Evolutionary conservation across 2,329 filamentous ascomycete species (phyloP), one percentile per base, ranked within the genome.

Genomic region (Aspergillus luchuensis): DNA sequence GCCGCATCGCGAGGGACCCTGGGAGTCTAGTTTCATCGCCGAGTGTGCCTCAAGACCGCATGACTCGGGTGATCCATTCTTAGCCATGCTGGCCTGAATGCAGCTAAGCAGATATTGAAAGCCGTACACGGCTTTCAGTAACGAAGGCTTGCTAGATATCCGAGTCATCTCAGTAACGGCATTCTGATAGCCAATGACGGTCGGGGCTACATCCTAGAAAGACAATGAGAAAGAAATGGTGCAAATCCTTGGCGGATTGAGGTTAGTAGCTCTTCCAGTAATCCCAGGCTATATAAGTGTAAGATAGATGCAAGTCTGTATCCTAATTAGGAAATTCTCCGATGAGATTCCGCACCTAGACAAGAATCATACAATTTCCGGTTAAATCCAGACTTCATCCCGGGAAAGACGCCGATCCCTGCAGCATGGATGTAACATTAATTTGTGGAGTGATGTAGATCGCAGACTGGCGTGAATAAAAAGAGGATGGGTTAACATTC

Each of bases 1-100:
- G 61, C 72, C 70, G 8, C 75, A 75, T 59, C 71, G 70, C 47
- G 75, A 76, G 61, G 73, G 74, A 10, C 64, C 71, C 7, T 75
- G 71, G 71, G 72, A 76, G 58, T 75, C 75, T 11, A 69, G 67
- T 13, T 11, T 19, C 4, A 45, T 45, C 6, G 41, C 41, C 2
- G 41, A 45, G 4, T 45, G 19, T 23, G 41, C 41, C 23, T 45
- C 41, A 13, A 21, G 41, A 13, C 4, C 41, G 6, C 23, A 1
- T 3, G 19, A 21, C 8, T 19, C 10, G 17, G 19, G 4, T 3
- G 41, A 45, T 15, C 10, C 10, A 2, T 23, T 45, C 23, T 3
- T 23, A 13, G 41, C 17, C 5, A 45, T 45, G 41, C 8, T 45
- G 5, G 19, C 19, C 6, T 45, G 10, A 19, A 11, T 13, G 13